Percentiles rank a stretch among this genome's conserved stretches.
These are phyloP conservation scores for Centrapalus pauciflorus DNA, from an alignment of 129 eudicot species.

Conservation along the genomic window DNA sequence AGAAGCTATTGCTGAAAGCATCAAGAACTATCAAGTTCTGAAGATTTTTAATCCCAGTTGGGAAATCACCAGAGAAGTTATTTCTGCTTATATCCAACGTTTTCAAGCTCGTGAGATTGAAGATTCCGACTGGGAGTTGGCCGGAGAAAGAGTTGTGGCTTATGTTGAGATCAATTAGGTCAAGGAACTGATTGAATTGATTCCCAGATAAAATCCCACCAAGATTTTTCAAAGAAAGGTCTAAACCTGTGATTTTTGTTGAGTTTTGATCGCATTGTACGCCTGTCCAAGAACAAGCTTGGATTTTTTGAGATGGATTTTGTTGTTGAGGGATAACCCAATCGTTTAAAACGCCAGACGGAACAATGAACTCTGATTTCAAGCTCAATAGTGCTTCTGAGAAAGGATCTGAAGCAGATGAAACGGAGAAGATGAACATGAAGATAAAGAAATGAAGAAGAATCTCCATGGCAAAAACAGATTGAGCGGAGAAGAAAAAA, in stretches of 20 bases:
- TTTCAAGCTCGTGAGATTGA: conserved; percentile 46
- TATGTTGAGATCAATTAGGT: conserved; percentile 62
- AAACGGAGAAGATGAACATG: conserved; percentile 26
- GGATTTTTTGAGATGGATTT: conserved; percentile 37
- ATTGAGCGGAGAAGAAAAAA: conserved; percentile 5
- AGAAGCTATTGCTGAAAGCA: conserved; percentile 96
- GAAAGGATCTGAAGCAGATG: conserved; percentile 47
- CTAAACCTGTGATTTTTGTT: conserved; percentile 43
- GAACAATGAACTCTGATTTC: conserved; percentile 53
- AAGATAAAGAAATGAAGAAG: conserved; percentile 18
- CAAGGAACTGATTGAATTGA: conserved; percentile 48
- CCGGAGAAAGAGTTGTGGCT: conserved; percentile 71
- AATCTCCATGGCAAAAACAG: conserved; percentile 48
- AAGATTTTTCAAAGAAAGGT: conserved; percentile 68
- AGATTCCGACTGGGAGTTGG: conserved; percentile 54
- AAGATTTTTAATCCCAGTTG: conserved; percentile 59
- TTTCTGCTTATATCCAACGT: conserved; percentile 80
- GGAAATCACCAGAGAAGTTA: conserved; percentile 81
- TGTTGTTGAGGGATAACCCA: conserved; percentile 50
- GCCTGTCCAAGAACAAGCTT: conserved; percentile 83
- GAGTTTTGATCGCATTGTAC: conserved; percentile 60
- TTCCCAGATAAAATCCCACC: conserved; percentile 53
- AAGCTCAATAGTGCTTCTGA: conserved; percentile 62
- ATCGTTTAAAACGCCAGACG: conserved; percentile 39
- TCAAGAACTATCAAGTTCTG: conserved; percentile 51